Evolutionary conservation across 495 filamentous ascomycete species (phyloP).

Genomic region (Penicillium odoratum): DNA sequence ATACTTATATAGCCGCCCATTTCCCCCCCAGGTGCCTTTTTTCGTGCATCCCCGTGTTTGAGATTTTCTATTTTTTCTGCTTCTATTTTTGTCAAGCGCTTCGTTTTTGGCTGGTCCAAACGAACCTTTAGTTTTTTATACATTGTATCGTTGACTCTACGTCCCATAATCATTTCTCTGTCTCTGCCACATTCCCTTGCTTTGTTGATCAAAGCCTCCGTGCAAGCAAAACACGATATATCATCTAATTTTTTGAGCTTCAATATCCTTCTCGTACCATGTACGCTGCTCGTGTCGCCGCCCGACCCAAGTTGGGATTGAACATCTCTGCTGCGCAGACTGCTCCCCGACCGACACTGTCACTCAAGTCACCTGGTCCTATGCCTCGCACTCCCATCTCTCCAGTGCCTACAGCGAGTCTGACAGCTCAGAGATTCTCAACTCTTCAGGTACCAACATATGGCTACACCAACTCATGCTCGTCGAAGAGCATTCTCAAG

Average conservation of each 20-base stretch:
- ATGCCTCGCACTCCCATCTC: constrained; percentile 49
- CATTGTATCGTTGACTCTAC: constrained; percentile 25
- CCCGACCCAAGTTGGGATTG: constrained; percentile 50
- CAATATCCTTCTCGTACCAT: constrained; percentile 28
- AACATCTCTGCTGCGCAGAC: constrained; percentile 45
- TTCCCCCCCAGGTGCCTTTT: constrained; percentile 20
- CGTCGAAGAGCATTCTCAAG: constrained; percentile 55
- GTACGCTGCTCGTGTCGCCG: constrained; percentile 37
- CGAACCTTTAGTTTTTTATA: constrained; percentile 20
- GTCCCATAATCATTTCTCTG: constrained; percentile 36
- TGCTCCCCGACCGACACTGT: constrained; percentile 35
- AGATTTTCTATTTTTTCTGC: constrained; percentile 32
- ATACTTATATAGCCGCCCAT: constrained; percentile 41
- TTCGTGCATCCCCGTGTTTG: constrained; percentile 34
- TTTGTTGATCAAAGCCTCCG: constrained; percentile 44
- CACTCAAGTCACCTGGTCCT: constrained; percentile 46
- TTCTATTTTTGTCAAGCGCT: constrained; percentile 44
- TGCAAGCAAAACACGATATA: constrained; percentile 11
- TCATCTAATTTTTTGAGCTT: constrained; percentile 11
- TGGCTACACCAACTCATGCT: constrained; percentile 48
- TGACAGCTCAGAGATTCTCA: constrained; percentile 44
- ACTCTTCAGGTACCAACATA: constrained; percentile 43
- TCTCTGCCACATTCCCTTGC: constrained; percentile 15
- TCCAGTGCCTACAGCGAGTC: constrained; percentile 40
- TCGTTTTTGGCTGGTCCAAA: constrained; percentile 48